Conservation (phyloP, 371 early-diverging fungal species). For the Mucor indicus region DNA sequence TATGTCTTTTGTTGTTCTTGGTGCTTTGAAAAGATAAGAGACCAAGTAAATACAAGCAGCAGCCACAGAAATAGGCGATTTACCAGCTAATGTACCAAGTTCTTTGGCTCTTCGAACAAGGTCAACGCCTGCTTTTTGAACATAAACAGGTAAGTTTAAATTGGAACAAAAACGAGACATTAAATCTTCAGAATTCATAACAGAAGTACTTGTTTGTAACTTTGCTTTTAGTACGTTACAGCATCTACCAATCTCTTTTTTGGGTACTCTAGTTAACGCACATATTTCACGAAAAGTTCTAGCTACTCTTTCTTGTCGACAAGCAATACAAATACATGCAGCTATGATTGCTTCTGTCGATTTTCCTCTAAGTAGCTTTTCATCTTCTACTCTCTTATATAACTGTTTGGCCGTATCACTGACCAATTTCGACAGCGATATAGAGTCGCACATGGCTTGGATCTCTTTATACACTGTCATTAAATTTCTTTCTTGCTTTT, state of each 20-base stretch:
- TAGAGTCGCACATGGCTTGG: constrained; percentile 86
- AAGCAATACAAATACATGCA: constrained; percentile 96
- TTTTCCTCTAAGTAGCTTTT: constrained; percentile 87
- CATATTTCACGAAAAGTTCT: constrained; percentile 98
- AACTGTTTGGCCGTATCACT: constrained; percentile 94
- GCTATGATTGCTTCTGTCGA: constrained; percentile 89
- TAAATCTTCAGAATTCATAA: constrained; percentile 72
- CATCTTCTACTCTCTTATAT: constrained; percentile 87
- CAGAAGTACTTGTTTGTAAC: constrained; percentile 59
- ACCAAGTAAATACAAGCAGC: constrained; percentile 88
- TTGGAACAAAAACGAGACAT: constrained; percentile 87
- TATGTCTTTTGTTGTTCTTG: constrained; percentile 72
- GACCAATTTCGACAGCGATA: constrained; percentile 80
- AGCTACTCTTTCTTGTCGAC: constrained; percentile 85
- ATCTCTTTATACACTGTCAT: constrained; percentile 93
- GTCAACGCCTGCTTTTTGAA: constrained; percentile 66
- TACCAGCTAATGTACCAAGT: constrained; percentile 82
- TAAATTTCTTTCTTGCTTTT: constrained; percentile 75
- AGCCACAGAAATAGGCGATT: constrained; percentile 86
- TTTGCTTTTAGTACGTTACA: constrained; percentile 74
- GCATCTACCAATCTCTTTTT: constrained; percentile 86
- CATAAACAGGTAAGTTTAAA: constrained; percentile 66
- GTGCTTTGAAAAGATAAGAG: constrained; percentile 60
- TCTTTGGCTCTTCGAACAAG: constrained; percentile 74
- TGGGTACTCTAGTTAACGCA: constrained; percentile 88